These are phyloP conservation scores for Plasmodium ovale DNA, from an alignment of 169 alveolate species.

Conservation along the genomic window DNA sequence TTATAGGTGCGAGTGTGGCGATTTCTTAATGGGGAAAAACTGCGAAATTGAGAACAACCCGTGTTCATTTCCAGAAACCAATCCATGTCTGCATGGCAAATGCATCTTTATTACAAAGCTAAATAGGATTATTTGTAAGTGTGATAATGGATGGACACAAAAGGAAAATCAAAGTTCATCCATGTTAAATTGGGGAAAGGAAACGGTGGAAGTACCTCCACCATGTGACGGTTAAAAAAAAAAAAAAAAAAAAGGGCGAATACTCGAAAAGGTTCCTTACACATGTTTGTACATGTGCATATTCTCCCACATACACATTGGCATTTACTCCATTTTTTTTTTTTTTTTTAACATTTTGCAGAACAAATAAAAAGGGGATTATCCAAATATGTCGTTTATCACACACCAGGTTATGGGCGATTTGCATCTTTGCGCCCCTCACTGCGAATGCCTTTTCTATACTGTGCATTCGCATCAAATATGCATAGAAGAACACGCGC, in stretches of 20 bases:
- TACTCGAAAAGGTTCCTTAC: background rate
- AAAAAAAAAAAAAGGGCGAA: background rate
- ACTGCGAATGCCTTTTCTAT: background rate
- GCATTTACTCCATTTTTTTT: background rate
- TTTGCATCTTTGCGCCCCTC: background rate
- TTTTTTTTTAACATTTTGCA: slow-evolving; percentile 10
- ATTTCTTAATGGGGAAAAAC: slow-evolving; percentile 82
- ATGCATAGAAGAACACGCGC: background rate
- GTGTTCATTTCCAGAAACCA: slow-evolving; percentile 79
- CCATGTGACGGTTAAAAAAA: slow-evolving; percentile 78
- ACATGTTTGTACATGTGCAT: background rate
- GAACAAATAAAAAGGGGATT: slow-evolving; percentile 49
- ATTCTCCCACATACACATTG: background rate
- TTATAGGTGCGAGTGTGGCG: slow-evolving; percentile 86
- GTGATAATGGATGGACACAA: slow-evolving; percentile 86
- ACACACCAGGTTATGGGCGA: slow-evolving; percentile 73
- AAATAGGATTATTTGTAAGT: slow-evolving; percentile 83
- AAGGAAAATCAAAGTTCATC: slow-evolving; percentile 75
- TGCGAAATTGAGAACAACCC: slow-evolving; percentile 88
- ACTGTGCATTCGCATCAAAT: background rate
- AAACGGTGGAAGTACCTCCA: slow-evolving; percentile 81
- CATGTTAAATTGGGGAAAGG: slow-evolving; percentile 82
- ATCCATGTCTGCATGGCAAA: slow-evolving; percentile 84
- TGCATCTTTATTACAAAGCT: slow-evolving; percentile 82
- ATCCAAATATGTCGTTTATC: slow-evolving; percentile 63